phyloP scores from a whole-genome alignment of 352 stramenopile species.

The Phytophthora pinifolia region DNA sequence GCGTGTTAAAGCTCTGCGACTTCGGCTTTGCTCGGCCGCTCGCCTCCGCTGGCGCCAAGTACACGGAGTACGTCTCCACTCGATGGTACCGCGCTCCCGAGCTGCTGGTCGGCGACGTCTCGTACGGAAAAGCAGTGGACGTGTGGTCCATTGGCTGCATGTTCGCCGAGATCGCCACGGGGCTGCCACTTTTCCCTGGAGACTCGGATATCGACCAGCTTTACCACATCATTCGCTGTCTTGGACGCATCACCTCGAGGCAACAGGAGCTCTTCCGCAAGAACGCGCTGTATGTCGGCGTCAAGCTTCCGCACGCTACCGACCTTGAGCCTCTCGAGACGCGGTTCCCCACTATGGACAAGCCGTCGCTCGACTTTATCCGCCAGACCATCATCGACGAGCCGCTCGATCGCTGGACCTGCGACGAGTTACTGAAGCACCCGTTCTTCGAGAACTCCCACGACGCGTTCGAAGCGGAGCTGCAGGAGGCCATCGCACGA shows the following conservation, averaged over 20 bases:
- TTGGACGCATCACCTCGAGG: constrained; percentile 65
- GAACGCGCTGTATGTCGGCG: constrained; percentile 78
- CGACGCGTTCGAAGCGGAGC: constrained; percentile 60
- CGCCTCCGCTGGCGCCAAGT: constrained; percentile 63
- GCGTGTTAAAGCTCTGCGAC: constrained; percentile 94
- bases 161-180: constrained; percentile 95
- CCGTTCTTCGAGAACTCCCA: constrained; percentile 65
- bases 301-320: constrained; percentile 64
- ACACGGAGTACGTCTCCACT: constrained; percentile 92
- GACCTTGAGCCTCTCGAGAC: constrained; percentile 61
- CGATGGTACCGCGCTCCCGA: constrained; percentile 96
- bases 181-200: constrained; percentile 95
- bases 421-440: constrained; percentile 70
- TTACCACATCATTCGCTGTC: constrained; percentile 84
- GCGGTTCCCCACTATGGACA: constrained; percentile 72
- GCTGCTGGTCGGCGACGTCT: constrained; percentile 85
- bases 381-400: constrained; percentile 76
- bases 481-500: constrained; percentile 67
- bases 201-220: constrained; percentile 96
- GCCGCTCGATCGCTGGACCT: constrained; percentile 80
- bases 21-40: constrained; percentile 85
- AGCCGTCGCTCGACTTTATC: constrained; percentile 64
- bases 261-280: constrained; percentile 85
- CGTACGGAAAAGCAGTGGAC: constrained; percentile 96
- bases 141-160: constrained; percentile 98